phyloP scores from a whole-genome alignment of 164 flowering plant genomes.

The Vitis amurensis region DNA sequence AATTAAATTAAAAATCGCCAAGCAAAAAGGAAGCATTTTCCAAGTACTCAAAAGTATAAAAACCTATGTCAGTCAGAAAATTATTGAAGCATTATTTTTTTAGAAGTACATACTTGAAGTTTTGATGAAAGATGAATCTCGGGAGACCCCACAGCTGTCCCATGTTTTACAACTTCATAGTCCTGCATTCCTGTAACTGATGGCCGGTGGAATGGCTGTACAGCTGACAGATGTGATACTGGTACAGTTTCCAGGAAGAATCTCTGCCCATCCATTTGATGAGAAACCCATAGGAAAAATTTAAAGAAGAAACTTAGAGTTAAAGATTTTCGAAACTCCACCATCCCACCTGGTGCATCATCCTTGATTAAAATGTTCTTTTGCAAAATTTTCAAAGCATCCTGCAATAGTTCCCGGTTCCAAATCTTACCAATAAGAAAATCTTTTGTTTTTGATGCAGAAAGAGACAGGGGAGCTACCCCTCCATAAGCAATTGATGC shows the following conservation, averaged over 20 bases:
- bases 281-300: slow-evolving; percentile 82
- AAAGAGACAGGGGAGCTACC: slow-evolving; percentile 77
- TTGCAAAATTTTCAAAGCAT: slow-evolving; percentile 54
- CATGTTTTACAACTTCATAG: slow-evolving; percentile 71
- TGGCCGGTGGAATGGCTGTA: slow-evolving; percentile 53
- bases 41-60: too few species aligned
- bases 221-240: slow-evolving; percentile 67
- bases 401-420: slow-evolving; percentile 57
- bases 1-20: not conserved
- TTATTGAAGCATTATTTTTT: not conserved
- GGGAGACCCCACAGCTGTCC: slow-evolving; percentile 88
- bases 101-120: slow-evolving; percentile 62
- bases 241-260: slow-evolving; percentile 36
- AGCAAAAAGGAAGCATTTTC: too few species aligned
- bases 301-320: slow-evolving; percentile 89
- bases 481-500: slow-evolving; percentile 94
- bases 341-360: slow-evolving; percentile 98
- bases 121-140: slow-evolving; percentile 87
- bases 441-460: slow-evolving; percentile 55
- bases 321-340: slow-evolving; percentile 90
- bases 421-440: slow-evolving; percentile 73
- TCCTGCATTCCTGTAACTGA: slow-evolving; percentile 63
- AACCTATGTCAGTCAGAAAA: not conserved
- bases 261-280: slow-evolving; percentile 50
- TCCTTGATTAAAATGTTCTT: slow-evolving; percentile 68